Evolutionary conservation across 805 yeast genomes (phyloP), one percentile per base, ranked within the genome.

Genomic region (Jamesozyma hellenica): DNA sequence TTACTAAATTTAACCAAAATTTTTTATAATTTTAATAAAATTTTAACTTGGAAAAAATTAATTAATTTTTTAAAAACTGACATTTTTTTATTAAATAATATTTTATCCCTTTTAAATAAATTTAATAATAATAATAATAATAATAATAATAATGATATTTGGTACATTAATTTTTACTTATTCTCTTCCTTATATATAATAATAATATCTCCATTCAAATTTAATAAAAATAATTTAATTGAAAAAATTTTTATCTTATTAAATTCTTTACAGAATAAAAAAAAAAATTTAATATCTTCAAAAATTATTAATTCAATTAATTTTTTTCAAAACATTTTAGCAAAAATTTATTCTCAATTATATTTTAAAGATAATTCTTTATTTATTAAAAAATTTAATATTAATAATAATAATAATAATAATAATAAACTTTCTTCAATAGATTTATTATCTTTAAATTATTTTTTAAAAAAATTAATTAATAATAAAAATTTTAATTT

Each of bases 151-250:
- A 15, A 26, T 5, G 21, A 17, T 5, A 29, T 45, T 6, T 75
- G 81, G 83, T 65, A 70, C 36, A 65, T 64, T 25, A 53, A 61
- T 28, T 77, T 64, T 41, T 58, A 79, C 10, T 52, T 77, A 32
- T 58, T 86, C 8, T 63, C 82, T 3, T 88, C 95, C 95, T 66
- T 85, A 9, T 70, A 80, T 0, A 74, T 79, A 9, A 61, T 87
- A 17, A 70, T 77, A 0, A 61, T 82, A n/a, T 74, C 79, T 0
- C 96, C 97, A 0, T 87, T 88, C 52, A 69, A 74, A 2, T 61
- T 88, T 19, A 59, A 56, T 0, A 55, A 71, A 4, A 31, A 42
- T 25, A 45, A 50, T 1, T 39, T 54, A 2, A 49, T 79, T 1
- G 69, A 65, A 33, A 42, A 47, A 0, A 44, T 70, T 7, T 67